These are phyloP conservation scores for Acrasis kona DNA, from an alignment of 78 protist species.

Conservation along the genomic window DNA sequence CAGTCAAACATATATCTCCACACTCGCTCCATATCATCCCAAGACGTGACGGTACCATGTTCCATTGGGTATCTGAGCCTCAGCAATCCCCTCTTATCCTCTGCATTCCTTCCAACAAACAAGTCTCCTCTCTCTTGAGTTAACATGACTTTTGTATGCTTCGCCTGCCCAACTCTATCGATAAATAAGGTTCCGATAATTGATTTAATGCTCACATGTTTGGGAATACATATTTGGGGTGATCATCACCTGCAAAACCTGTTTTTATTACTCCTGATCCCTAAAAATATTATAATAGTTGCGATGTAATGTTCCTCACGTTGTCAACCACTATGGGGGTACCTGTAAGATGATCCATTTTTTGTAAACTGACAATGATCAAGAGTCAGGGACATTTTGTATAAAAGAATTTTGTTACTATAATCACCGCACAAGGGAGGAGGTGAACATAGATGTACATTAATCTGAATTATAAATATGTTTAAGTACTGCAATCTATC, in stretches of 20 bases:
- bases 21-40: conserved; percentile 96
- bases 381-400: too few relatives aligned
- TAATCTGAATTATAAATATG: too few relatives aligned
- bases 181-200: conserved; percentile 80
- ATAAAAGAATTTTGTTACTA: too few relatives aligned
- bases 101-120: conserved; percentile 88
- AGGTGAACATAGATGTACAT: too few relatives aligned
- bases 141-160: conserved; percentile 71
- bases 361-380: too few relatives aligned
- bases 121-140: conserved; percentile 89
- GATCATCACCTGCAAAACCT: conserved; percentile 95
- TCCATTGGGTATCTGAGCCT: conserved; percentile 79
- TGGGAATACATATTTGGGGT: conserved; percentile 91
- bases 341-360: too few relatives aligned
- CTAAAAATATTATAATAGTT: too few relatives aligned
- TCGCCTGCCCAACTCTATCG: conserved; percentile 81
- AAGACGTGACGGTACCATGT: conserved; percentile 89
- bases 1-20: conserved; percentile 87
- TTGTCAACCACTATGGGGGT: too few relatives aligned
- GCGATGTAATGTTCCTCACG: too few relatives aligned
- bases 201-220: conserved; percentile 52
- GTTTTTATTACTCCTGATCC: conserved; percentile 95
- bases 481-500: too few relatives aligned
- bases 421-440: too few relatives aligned
- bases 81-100: conserved; percentile 34